Conservation (phyloP, 1,139 yeast species). For the Saccharomycopsis hybrid region DNA sequence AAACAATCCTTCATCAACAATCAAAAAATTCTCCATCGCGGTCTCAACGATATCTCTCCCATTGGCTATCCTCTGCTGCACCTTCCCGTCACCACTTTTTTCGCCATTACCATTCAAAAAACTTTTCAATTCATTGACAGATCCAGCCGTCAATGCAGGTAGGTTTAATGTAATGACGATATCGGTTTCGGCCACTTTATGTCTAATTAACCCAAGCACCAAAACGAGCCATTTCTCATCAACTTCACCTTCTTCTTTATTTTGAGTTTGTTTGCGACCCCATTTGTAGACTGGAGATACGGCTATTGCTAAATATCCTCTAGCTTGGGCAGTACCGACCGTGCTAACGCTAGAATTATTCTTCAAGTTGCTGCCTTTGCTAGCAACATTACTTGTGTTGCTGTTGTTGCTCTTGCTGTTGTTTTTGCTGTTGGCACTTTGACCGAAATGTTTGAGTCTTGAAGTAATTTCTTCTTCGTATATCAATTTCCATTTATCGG, state of each 20-base stretch:
- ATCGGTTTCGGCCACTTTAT: conserved; percentile 51
- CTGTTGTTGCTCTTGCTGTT: neutral
- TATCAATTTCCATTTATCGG: conserved; percentile 23
- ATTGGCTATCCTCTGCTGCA: conserved; percentile 27
- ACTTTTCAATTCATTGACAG: conserved; percentile 25
- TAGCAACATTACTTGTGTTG: too few species aligned
- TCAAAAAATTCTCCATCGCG: conserved; percentile 30
- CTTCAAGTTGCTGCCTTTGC: too few species aligned
- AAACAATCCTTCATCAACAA: conserved; percentile 42
- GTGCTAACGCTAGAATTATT: too few species aligned
- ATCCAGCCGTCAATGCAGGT: conserved; percentile 33
- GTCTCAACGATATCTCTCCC: conserved; percentile 30
- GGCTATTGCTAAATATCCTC: conserved; percentile 28
- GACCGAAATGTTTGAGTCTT: too few species aligned
- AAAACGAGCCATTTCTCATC: conserved; percentile 35
- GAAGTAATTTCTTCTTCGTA: conserved; percentile 19
- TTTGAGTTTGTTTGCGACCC: conserved; percentile 35
- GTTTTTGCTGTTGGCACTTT: neutral
- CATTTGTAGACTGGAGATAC: conserved; percentile 40
- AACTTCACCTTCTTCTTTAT: conserved; percentile 15
- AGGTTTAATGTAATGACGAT: conserved; percentile 54
- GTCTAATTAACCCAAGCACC: conserved; percentile 47
- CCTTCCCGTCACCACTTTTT: conserved; percentile 21
- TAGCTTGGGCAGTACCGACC: too few species aligned
- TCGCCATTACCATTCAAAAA: conserved; percentile 19